Base-by-base conservation (phyloP, 768 basidiomycete genomes). In the Boletus pseudopeckii region DNA sequence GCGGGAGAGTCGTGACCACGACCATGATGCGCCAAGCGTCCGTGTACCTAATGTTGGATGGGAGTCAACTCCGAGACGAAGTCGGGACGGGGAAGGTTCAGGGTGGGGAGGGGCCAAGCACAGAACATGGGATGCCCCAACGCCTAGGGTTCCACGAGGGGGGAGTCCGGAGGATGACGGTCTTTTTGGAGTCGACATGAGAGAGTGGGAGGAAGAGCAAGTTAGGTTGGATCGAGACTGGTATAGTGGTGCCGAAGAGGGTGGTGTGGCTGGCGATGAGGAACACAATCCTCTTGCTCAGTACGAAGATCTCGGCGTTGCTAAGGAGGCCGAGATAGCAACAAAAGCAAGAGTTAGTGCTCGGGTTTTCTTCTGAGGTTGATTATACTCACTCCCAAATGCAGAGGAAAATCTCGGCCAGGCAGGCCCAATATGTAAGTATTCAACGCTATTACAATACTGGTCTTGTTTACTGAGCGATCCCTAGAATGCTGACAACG, bases 141-240 rank as follows among this genome's bases (percentile, higher is more conserved):
- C 91, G 0, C 91, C 91, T 5, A 78, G 88, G 43, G 77, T 75
- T 43, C 77, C 79, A 2, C 75, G 90, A 61, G 85, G 80, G 4
- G 81, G 76, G 0, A 90, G 87, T 57, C 84, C 85, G 7, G 88
- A 90, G 43, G 86, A 85, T 32, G 85, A 81, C 47, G 80, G 74
- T 24, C 79, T 80, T 14, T 71, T 82, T 18, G 83, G 80, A 8
- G 70, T 95, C 28, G 89, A 94, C 65, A 77, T 81, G 41, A 78
- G 89, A 46, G 96, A 97, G 64, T 99, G 96, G 97, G 97, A 98
- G 70, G 96, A 98, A 63, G 97, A 98, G 68, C 93, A 97, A 69
- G 80, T 93, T 13, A 80, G 80, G 54, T 66, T 98, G 64, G 97
- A 99, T 70, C 78, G 97, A 26, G 94, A 98, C 64, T 99, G 97